These are phyloP conservation scores for Cyphellophora europaea DNA, from an alignment of 2,329 filamentous ascomycete species.

Conservation along the genomic window DNA sequence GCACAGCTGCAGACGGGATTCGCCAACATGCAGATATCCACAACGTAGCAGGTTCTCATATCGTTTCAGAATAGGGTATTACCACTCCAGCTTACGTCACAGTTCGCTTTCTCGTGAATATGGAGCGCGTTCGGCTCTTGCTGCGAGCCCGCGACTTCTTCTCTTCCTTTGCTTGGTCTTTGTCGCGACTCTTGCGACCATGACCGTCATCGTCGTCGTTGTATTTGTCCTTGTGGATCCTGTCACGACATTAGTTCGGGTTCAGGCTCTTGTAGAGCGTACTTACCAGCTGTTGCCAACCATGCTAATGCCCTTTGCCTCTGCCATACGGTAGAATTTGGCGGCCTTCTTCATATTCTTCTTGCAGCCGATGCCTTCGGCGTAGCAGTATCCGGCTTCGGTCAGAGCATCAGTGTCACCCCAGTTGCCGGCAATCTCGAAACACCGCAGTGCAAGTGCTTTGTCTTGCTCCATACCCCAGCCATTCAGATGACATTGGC, in stretches of 20 bases:
- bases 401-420: conserved; percentile 89
- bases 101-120: conserved; percentile 4
- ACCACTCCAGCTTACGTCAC: background rate
- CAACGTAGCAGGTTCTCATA: background rate
- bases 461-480: conserved; percentile 97
- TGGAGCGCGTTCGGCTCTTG: conserved; percentile 5
- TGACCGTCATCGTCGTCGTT: conserved; percentile 11
- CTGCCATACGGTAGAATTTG: conserved; percentile 79
- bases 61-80: conserved; percentile 1
- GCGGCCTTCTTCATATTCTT: conserved; percentile 94
- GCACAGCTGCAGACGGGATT: no score
- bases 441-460: conserved; percentile 75
- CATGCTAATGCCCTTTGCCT: conserved; percentile 92
- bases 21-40: background rate
- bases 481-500: conserved; percentile 94
- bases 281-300: conserved; percentile 93
- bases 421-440: conserved; percentile 93
- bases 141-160: conserved; percentile 1
- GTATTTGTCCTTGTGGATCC: conserved; percentile 20
- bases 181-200: background rate
- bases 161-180: background rate
- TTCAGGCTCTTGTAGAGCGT: background rate
- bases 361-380: conserved; percentile 84
- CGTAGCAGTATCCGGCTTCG: conserved; percentile 94
- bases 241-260: conserved; percentile 3